These are phyloP conservation scores for Magnolia sinica DNA, from an alignment of 164 flowering plant species.

Conservation along the genomic window DNA sequence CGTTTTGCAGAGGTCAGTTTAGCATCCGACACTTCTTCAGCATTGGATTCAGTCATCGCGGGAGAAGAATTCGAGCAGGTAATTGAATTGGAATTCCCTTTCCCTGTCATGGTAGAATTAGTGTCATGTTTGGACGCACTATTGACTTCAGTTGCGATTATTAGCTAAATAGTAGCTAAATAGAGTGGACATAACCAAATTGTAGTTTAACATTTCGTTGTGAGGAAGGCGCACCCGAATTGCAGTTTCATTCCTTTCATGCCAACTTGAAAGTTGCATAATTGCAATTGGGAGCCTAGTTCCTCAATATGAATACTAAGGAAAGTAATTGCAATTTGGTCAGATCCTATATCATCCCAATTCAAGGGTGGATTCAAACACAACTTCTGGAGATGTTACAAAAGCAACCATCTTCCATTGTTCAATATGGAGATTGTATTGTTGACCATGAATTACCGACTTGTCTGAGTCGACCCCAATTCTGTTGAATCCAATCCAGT, in stretches of 20 bases:
- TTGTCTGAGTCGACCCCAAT: no score
- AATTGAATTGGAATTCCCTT: neutral
- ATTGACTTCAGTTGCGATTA: no score
- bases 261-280: neutral
- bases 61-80: slow-evolving; percentile 20
- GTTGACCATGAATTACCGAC: no score
- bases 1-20: slow-evolving; percentile 39
- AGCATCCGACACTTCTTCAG: slow-evolving; percentile 17
- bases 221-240: neutral
- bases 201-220: neutral
- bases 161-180: neutral
- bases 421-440: no score
- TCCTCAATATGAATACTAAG: neutral
- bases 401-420: no score
- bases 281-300: neutral
- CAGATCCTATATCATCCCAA: no score
- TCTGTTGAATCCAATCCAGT: no score
- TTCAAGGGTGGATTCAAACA: no score
- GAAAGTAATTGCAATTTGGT: no score
- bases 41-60: slow-evolving; percentile 5
- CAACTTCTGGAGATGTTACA: no score
- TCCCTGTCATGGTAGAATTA: neutral
- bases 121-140: no score
- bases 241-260: neutral
- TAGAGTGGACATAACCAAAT: neutral